Percentiles rank a stretch among this genome's conserved stretches.
These are phyloP conservation scores for Toxoplasma gondii DNA, from an alignment of 169 alveolate species.

Conservation along the genomic window DNA sequence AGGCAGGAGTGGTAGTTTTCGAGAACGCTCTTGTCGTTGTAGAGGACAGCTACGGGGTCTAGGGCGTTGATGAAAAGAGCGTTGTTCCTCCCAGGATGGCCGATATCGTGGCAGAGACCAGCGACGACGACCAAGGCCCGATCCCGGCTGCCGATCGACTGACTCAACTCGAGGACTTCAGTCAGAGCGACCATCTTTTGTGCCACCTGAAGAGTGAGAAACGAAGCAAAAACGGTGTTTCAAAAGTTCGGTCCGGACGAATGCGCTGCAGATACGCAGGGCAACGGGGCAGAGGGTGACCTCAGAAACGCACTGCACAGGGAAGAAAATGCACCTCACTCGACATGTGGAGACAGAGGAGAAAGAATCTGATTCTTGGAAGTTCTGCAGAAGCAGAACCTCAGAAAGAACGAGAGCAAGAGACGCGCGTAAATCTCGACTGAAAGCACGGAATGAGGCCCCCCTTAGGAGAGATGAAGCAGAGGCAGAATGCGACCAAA, in stretches of 20 bases:
- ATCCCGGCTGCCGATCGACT: slow-evolving; percentile 1
- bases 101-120: slow-evolving; percentile 91
- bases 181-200: slow-evolving; percentile 32
- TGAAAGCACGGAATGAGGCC: too few relatives aligned
- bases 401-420: too few relatives aligned
- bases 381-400: too few relatives aligned
- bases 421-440: too few relatives aligned
- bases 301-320: too few relatives aligned
- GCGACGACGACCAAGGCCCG: slow-evolving; percentile 35
- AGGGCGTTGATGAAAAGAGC: slow-evolving; percentile 83
- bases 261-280: background rate
- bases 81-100: slow-evolving; percentile 91
- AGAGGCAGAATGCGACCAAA: too few relatives aligned
- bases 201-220: background rate
- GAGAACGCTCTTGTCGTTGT: slow-evolving; percentile 90
- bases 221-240: background rate
- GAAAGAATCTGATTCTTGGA: too few relatives aligned
- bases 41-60: slow-evolving; percentile 85
- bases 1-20: slow-evolving; percentile 93
- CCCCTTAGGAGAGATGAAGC: too few relatives aligned
- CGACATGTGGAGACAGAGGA: too few relatives aligned
- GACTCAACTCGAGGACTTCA: background rate
- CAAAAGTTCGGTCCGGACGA: background rate
- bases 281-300: background rate
- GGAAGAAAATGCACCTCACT: too few relatives aligned